Base-by-base conservation (phyloP, 208 protist species). In the Wallacemonas sp. region DNA sequence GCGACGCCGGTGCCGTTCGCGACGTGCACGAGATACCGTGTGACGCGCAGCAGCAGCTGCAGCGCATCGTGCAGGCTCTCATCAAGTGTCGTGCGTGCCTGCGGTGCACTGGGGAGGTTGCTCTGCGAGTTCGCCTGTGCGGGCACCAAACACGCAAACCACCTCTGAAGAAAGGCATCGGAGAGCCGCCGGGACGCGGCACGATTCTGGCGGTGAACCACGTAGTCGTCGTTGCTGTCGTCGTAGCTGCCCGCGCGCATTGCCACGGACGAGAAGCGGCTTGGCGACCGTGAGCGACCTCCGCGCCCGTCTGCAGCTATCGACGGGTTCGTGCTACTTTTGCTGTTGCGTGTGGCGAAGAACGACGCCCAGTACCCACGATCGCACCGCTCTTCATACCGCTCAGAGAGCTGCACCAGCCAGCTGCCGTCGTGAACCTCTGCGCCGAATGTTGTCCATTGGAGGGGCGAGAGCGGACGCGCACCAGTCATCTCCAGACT, bases 311-410 rank as follows among this genome's bases (percentile, higher is more conserved):
- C 36, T 41, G 36, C 36, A 41, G 36, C 14, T 6, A 14, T 41
- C 9, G 6, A 41, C 36, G 6, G 36, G n/a, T n/a, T n/a, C n/a
- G 36, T 6, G 36, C 14, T 6, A 41, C 14, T 14, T 41, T 6
- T 41, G 9, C 36, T 6, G 36, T 41, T 6, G 14, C 6, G 36
- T 17, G 19, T 17, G 9, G 9, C 44, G 52, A 58, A 58, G 19
- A 58, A 58, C 12, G 30, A 23, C 9, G 52, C 26, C 52, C 52
- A 58, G 30, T 39, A 58, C n/a, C 52, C 52, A 6, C 52, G 52
- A 41, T 58, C 52, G 38, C 52, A 58, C 29, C 52, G 52, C 19
- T 34, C 52, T n/a, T 58, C 52, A 17, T 58, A 58, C 2, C 32
- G 52, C n/a, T 16, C 52, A 12, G 52, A 24, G 29, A 58, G 2